Conservation (phyloP, 306 rosid genomes). For the Arachis stenosperma region DNA sequence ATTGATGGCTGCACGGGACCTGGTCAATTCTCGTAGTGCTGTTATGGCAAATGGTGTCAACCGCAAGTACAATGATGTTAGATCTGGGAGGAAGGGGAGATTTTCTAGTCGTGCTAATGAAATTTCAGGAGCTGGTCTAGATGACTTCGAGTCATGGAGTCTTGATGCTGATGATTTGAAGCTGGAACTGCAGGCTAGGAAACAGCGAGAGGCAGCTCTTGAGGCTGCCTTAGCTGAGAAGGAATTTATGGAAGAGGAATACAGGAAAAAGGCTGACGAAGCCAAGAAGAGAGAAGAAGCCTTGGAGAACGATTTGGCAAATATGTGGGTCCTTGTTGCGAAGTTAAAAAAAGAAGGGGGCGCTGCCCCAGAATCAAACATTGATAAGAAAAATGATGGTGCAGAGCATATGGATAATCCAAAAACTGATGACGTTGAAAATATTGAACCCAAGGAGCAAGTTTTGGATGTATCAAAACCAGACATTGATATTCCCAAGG, state of each 20-base stretch:
- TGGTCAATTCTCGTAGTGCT: slow-evolving; percentile 63
- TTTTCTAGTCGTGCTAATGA: slow-evolving; percentile 68
- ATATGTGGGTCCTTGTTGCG: slow-evolving; percentile 99
- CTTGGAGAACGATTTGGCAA: slow-evolving; percentile 95
- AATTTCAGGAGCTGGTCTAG: slow-evolving; percentile 54
- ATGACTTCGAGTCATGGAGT: slow-evolving; percentile 82
- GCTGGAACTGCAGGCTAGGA: slow-evolving; percentile 93
- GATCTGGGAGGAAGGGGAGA: slow-evolving; percentile 87
- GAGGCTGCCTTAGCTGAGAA: slow-evolving; percentile 94
- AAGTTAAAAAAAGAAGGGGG: slow-evolving; percentile 94
- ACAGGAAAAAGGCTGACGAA: slow-evolving; percentile 80
- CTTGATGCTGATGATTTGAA: slow-evolving; percentile 78
- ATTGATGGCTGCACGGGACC: slow-evolving; percentile 72
- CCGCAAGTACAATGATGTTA: slow-evolving; percentile 73
- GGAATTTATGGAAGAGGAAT: slow-evolving; percentile 82
- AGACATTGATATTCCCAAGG: slow-evolving; percentile 58
- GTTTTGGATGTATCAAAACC: slow-evolving; percentile 57
- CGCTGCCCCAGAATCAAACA: slow-evolving; percentile 60
- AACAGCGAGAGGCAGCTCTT: slow-evolving; percentile 90
- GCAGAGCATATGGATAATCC: slow-evolving; percentile 47
- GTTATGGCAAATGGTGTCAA: slow-evolving; percentile 58
- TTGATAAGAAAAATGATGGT: slow-evolving; percentile 58
- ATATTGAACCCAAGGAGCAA: slow-evolving; percentile 49
- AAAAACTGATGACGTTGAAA: slow-evolving; percentile 48
- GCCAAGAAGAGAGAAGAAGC: slow-evolving; percentile 94